phyloP scores from a whole-genome alignment of 495 filamentous ascomycete genomes.

The Neurospora terricola region DNA sequence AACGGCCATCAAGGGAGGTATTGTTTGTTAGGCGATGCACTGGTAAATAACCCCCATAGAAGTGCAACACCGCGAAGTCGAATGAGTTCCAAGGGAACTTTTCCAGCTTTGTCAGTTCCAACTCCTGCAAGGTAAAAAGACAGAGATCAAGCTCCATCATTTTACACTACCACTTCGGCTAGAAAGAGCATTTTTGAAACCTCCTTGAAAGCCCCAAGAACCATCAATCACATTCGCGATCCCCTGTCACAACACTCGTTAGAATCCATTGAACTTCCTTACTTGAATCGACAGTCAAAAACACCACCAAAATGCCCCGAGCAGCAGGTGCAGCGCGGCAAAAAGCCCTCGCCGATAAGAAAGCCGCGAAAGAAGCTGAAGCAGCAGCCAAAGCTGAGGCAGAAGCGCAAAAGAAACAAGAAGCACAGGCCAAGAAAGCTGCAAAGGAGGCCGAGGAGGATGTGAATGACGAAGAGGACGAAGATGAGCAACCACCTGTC shows the following conservation, averaged over 20 bases:
- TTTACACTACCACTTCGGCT: neutral
- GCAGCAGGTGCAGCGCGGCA: neutral
- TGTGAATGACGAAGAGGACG: neutral
- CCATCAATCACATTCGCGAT: neutral
- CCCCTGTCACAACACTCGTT: neutral
- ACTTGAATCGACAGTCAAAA: neutral
- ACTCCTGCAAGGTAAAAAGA: neutral
- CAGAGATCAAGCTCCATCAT: neutral
- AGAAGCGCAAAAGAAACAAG: neutral
- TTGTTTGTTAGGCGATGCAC: neutral
- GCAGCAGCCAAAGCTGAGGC: neutral
- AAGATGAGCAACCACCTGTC: neutral
- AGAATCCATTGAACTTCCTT: neutral
- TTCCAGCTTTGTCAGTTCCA: neutral
- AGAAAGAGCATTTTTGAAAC: neutral
- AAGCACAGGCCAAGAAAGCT: neutral
- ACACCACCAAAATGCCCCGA: neutral
- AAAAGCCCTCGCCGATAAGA: neutral
- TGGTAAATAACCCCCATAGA: neutral
- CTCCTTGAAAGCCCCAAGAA: neutral
- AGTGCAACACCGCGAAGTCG: neutral
- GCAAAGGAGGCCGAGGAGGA: neutral
- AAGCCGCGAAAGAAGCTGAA: neutral
- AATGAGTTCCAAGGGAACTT: neutral
- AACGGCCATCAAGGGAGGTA: neutral